Conservation (phyloP, 305 asterid genomes). For the Solanum chacoense region DNA sequence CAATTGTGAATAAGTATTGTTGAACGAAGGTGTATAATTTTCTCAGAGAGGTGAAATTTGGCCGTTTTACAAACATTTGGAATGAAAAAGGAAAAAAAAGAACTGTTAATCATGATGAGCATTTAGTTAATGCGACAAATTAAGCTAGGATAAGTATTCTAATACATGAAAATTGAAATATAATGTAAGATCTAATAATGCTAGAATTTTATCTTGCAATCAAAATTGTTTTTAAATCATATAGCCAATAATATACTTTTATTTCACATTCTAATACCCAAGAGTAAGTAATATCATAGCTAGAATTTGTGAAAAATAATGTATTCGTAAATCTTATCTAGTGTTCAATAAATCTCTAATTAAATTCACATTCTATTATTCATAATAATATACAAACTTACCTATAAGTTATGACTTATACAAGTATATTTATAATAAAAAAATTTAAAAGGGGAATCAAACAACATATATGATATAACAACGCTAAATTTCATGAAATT, state of each 20-base stretch:
- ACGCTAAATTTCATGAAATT: neutral
- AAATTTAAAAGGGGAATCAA: neutral
- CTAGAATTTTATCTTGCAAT: neutral
- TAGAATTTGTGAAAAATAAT: neutral
- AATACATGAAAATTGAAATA: neutral
- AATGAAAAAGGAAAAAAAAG: neutral
- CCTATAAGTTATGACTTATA: neutral
- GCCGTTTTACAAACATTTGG: neutral
- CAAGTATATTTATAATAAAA: neutral
- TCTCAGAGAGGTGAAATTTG: neutral
- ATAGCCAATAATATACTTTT: neutral
- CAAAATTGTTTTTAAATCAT: neutral
- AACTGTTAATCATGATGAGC: neutral
- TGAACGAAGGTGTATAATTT: neutral
- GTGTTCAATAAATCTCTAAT: neutral
- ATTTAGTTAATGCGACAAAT: neutral
- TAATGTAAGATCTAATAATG: neutral
- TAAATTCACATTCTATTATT: neutral
- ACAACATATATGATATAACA: neutral
- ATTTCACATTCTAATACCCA: neutral
- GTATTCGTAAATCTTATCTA: neutral
- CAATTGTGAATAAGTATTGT: too few species aligned
- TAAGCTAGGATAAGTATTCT: neutral
- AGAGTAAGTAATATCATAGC: too few species aligned
- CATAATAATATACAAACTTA: neutral